Percentiles rank a stretch among this genome's conserved stretches.
These are phyloP conservation scores for Calonectria honghensis DNA, from an alignment of 2,329 filamentous ascomycete species.

Conservation along the genomic window DNA sequence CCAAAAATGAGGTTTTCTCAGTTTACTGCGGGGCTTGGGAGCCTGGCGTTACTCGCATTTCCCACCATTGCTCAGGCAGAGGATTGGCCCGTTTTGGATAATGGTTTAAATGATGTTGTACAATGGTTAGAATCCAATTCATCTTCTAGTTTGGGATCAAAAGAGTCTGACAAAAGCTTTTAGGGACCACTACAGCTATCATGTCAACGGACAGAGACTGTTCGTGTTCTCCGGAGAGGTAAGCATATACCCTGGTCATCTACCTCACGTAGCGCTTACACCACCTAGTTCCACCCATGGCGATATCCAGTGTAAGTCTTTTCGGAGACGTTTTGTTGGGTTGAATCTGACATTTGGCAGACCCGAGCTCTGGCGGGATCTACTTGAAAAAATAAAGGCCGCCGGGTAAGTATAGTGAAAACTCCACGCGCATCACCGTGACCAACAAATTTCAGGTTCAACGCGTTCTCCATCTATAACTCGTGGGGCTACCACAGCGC, in stretches of 20 bases:
- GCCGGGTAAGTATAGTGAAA: slow-evolving; percentile 56
- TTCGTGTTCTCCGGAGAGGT: slow-evolving; percentile 66
- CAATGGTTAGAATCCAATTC: slow-evolving; percentile 53
- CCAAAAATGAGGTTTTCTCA: slow-evolving; percentile 1
- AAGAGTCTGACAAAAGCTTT: not conserved
- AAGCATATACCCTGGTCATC: not conserved
- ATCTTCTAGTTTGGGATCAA: not conserved
- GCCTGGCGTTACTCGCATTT: not conserved
- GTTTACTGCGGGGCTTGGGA: slow-evolving; percentile 1
- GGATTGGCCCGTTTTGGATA: slow-evolving; percentile 56
- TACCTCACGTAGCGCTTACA: not conserved
- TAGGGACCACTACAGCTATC: slow-evolving; percentile 65
- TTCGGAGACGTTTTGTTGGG: not conserved
- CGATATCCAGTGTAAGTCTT: slow-evolving; percentile 62
- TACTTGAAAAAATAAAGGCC: slow-evolving; percentile 65
- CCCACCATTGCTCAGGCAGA: slow-evolving; percentile 16
- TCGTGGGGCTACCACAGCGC: slow-evolving; percentile 65
- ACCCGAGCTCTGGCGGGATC: slow-evolving; percentile 63
- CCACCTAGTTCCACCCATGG: slow-evolving; percentile 63
- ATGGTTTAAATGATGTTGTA: slow-evolving; percentile 58
- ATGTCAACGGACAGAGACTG: slow-evolving; percentile 63
- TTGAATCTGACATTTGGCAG: slow-evolving; percentile 16
- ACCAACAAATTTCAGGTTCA: slow-evolving; percentile 58
- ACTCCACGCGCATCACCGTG: not conserved
- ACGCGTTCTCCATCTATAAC: slow-evolving; percentile 65